A percentile compares a stretch with the other conserved stretches of the same genome.
Evolutionary conservation across 2,329 filamentous ascomycete species (phyloP).

Genomic region (Botrytis fragariae): DNA sequence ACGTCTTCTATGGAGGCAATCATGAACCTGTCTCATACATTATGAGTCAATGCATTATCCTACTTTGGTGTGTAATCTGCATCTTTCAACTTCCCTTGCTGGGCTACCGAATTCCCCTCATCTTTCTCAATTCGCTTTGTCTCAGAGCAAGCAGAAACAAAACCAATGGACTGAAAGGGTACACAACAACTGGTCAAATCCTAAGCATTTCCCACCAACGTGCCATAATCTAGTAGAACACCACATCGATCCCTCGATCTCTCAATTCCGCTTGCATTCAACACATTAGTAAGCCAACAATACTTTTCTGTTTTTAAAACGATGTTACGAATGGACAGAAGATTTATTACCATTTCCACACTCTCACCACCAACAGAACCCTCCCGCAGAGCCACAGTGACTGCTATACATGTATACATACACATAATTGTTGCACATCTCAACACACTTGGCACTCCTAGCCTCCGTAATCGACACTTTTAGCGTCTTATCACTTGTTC

Average conservation of each 20-base stretch:
- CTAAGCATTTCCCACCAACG: no score
- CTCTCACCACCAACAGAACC: not conserved
- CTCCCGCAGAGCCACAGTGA: not conserved
- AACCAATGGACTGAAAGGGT: not conserved
- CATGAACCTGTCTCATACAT: not conserved
- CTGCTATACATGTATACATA: not conserved
- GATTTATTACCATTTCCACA: not conserved
- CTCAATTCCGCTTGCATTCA: no score
- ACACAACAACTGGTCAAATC: not conserved
- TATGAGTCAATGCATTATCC: not conserved
- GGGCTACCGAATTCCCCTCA: not conserved
- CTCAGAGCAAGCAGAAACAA: not conserved
- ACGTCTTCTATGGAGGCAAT: not conserved
- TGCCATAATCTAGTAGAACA: no score
- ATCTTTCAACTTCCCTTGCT: not conserved
- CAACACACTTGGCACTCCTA: not conserved
- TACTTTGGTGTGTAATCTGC: not conserved
- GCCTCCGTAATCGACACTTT: not conserved
- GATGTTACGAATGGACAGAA: not conserved
- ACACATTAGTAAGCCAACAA: no score
- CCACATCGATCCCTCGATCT: no score
- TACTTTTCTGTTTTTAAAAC: no score
- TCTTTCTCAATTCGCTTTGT: not conserved
- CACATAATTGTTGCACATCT: not conserved
- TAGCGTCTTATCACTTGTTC: not conserved